A percentile compares a stretch with the other conserved stretches of the same genome.
Evolutionary conservation across 139 green algal species (phyloP).

Genomic region (Astrephomene gubernaculifera): DNA sequence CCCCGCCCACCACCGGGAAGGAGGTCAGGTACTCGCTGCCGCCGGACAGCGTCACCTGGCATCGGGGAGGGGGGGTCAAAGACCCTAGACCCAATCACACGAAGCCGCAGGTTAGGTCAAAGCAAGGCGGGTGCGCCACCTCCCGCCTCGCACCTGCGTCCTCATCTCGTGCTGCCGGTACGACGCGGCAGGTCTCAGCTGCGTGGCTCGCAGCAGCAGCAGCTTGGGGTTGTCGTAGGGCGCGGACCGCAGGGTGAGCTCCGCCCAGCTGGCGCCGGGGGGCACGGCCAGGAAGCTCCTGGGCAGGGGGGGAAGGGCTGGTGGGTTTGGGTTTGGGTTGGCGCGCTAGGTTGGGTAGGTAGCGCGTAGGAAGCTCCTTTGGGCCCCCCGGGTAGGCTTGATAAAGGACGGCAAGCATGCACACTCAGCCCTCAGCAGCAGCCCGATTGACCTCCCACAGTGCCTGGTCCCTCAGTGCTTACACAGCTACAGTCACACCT

Average conservation of each 20-base stretch:
- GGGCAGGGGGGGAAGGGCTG: background rate
- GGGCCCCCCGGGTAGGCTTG: too few relatives aligned
- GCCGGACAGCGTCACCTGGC: slow-evolving; percentile 53
- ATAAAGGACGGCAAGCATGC: too few relatives aligned
- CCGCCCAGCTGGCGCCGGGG: slow-evolving; percentile 84
- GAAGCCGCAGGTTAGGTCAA: background rate
- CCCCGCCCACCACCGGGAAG: slow-evolving; percentile 62
- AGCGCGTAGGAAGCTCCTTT: too few relatives aligned
- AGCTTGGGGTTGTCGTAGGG: slow-evolving; percentile 60
- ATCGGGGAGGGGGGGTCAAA: background rate
- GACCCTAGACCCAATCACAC: background rate
- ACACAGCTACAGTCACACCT: too few relatives aligned
- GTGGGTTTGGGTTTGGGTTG: too few relatives aligned
- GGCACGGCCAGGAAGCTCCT: slow-evolving; percentile 83
- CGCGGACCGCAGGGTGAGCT: slow-evolving; percentile 71
- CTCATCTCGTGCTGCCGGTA: slow-evolving; percentile 75
- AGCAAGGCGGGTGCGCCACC: background rate
- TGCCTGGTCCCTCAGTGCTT: too few relatives aligned
- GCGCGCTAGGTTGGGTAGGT: too few relatives aligned
- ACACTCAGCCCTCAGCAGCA: too few relatives aligned
- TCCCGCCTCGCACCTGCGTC: slow-evolving; percentile 47
- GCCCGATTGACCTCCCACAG: too few relatives aligned
- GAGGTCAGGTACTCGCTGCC: slow-evolving; percentile 52
- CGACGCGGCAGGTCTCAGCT: slow-evolving; percentile 70
- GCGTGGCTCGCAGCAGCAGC: slow-evolving; percentile 59